Evolutionary conservation across 169 alveolate species (phyloP).

Genomic region (Plasmodium billcollinsi): DNA sequence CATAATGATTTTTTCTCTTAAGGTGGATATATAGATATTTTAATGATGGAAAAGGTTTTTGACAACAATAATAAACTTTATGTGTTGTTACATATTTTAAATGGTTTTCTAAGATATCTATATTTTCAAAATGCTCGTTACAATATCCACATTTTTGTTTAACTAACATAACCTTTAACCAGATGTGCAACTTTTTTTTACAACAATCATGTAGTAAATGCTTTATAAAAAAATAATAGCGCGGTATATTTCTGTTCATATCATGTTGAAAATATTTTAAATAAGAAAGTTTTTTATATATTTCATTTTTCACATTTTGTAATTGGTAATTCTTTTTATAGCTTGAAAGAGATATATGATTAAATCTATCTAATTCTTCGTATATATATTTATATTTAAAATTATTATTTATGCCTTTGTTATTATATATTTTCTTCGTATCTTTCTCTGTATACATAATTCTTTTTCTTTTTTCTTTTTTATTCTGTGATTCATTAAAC

Average conservation of each 20-base stretch:
- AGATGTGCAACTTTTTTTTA: conserved; percentile 11
- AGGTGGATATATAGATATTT: conserved; percentile 28
- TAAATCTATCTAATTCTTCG: not conserved
- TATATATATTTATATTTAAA: too few relatives aligned
- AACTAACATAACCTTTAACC: conserved; percentile 31
- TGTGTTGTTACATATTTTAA: conserved; percentile 39
- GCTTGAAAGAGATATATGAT: not conserved
- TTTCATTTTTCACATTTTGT: conserved; percentile 21
- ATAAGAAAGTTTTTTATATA: conserved; percentile 33
- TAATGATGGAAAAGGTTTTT: conserved; percentile 35
- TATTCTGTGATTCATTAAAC: not conserved
- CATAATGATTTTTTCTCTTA: conserved; percentile 34
- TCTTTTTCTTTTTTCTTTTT: too few relatives aligned
- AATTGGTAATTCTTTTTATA: not conserved
- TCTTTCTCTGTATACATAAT: not conserved
- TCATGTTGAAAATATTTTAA: conserved; percentile 42
- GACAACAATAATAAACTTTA: conserved; percentile 46
- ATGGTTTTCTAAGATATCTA: conserved; percentile 27
- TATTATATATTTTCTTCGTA: not conserved
- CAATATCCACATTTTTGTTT: conserved; percentile 44
- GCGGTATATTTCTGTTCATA: conserved; percentile 8
- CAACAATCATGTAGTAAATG: conserved; percentile 14
- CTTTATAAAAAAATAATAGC: conserved; percentile 18
- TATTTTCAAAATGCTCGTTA: conserved; percentile 35
- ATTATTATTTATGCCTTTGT: not conserved